phyloP scores from a whole-genome alignment of 1,139 yeast genomes.

The Chernovozyma sophiae-reginae region DNA sequence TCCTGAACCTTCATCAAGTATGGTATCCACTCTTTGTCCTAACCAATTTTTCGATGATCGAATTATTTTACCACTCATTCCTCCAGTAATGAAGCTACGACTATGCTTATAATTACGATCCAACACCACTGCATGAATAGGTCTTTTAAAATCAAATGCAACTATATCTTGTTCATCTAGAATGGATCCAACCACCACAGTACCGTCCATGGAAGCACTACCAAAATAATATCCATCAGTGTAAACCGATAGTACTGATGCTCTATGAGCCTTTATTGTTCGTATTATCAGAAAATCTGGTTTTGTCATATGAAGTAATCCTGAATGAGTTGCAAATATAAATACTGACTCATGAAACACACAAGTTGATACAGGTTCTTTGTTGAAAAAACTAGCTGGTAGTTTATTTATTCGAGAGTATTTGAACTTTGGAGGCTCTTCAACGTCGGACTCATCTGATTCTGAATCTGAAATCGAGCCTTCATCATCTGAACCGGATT shows the following conservation, averaged over 20 bases:
- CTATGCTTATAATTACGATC: constrained; percentile 63
- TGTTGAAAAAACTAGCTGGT: constrained; percentile 62
- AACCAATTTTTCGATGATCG: constrained; percentile 82
- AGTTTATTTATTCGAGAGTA: constrained; percentile 64
- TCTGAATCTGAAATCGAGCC: constrained; percentile 14
- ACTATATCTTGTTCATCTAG: constrained; percentile 58
- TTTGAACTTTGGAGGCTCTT: constrained; percentile 70
- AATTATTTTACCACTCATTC: constrained; percentile 81
- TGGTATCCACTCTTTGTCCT: constrained; percentile 69
- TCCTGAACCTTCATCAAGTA: constrained; percentile 59
- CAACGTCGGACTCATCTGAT: constrained; percentile 32
- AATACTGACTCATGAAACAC: constrained; percentile 55
- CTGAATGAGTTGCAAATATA: constrained; percentile 88
- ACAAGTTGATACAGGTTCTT: constrained; percentile 76
- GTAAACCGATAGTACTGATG: constrained; percentile 70
- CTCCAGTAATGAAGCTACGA: constrained; percentile 77
- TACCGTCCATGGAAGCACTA: constrained; percentile 91
- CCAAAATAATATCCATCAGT: constrained; percentile 75
- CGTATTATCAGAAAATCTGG: constrained; percentile 57
- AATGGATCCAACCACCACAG: constrained; percentile 76
- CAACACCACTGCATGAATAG: constrained; percentile 81
- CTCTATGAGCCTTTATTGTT: constrained; percentile 79
- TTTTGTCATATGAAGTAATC: constrained; percentile 64
- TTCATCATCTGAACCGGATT: neutral
- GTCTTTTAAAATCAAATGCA: constrained; percentile 82